phyloP scores from a whole-genome alignment of 1,284 basidiomycete genomes.

The Hymenochaete sp. region DNA sequence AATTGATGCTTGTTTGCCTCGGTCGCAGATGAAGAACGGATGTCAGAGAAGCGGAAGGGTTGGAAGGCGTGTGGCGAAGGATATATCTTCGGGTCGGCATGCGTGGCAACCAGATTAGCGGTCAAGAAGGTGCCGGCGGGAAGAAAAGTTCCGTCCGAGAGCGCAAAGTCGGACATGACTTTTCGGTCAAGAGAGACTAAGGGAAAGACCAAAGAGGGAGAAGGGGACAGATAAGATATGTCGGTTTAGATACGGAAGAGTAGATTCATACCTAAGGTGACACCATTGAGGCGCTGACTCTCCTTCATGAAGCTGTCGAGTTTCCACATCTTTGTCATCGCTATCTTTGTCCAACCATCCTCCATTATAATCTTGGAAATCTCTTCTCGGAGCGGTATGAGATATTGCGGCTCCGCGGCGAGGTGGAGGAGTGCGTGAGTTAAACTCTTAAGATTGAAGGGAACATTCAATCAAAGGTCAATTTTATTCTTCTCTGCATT shows the following conservation, averaged over 20 bases:
- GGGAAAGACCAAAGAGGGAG: background rate
- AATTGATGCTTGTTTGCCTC: constrained; percentile 21
- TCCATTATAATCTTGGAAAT: constrained; percentile 28
- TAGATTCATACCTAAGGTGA: constrained; percentile 21
- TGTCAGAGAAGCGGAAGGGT: constrained; percentile 39
- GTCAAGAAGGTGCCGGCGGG: constrained; percentile 36
- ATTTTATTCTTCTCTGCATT: too few species aligned
- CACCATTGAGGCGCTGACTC: constrained; percentile 31
- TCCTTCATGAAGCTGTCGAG: constrained; percentile 46
- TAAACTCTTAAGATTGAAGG: too few species aligned
- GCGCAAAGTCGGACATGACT: constrained; percentile 29
- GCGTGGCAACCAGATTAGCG: constrained; percentile 34
- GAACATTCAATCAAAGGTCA: too few species aligned
- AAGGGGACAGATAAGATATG: too few species aligned
- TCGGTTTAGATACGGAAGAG: background rate
- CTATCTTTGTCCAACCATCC: constrained; percentile 38
- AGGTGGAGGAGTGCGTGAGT: background rate
- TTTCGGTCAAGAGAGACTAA: constrained; percentile 20
- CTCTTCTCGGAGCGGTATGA: constrained; percentile 34
- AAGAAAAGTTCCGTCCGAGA: constrained; percentile 36
- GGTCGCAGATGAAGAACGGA: constrained; percentile 26
- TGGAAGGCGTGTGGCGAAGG: constrained; percentile 34
- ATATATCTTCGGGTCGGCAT: constrained; percentile 35
- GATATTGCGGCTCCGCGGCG: background rate
- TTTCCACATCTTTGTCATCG: constrained; percentile 36